Conservation (phyloP, 768 basidiomycete genomes). For the Goffeauzyma gilvescens region DNA sequence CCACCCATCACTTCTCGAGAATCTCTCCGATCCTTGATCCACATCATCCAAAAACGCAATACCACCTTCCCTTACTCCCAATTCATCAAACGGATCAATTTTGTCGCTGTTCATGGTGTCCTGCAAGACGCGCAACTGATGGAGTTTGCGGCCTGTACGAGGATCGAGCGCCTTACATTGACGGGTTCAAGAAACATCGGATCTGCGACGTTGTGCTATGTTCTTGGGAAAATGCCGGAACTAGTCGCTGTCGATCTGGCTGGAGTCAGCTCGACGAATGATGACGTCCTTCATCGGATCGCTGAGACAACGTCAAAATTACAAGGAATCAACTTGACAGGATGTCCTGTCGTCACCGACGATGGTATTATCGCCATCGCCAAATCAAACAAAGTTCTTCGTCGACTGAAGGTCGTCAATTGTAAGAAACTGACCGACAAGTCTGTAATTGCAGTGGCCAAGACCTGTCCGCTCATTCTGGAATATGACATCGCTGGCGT, state of each 20-base stretch:
- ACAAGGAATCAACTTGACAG: conserved; percentile 79
- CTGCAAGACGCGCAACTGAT: conserved; percentile 58
- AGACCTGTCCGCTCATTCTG: conserved; percentile 62
- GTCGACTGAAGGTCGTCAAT: conserved; percentile 37
- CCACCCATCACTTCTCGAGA: conserved; percentile 52
- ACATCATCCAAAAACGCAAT: conserved; percentile 41
- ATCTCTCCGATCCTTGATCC: conserved; percentile 60
- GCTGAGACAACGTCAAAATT: conserved; percentile 51
- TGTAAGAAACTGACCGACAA: conserved; percentile 3
- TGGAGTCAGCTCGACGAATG: conserved; percentile 48
- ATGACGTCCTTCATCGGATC: conserved; percentile 52
- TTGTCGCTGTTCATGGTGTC: conserved; percentile 48
- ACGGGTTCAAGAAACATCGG: conserved; percentile 56
- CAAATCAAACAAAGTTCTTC: conserved; percentile 43
- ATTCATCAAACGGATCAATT: conserved; percentile 81
- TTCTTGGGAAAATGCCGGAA: conserved; percentile 53
- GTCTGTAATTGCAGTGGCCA: conserved; percentile 41
- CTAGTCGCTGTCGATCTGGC: conserved; percentile 73
- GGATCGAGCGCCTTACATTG: conserved; percentile 74
- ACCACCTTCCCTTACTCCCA: conserved; percentile 70
- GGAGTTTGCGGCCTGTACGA: conserved; percentile 51
- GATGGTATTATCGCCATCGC: conserved; percentile 59
- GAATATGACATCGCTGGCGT: conserved; percentile 87
- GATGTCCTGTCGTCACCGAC: conserved; percentile 65
- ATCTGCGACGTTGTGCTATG: conserved; percentile 43